Evolutionary conservation across 2,329 filamentous ascomycete species (phyloP), one percentile per base, ranked within the genome.

Genomic region (Aspergillus pseudotamarii): DNA sequence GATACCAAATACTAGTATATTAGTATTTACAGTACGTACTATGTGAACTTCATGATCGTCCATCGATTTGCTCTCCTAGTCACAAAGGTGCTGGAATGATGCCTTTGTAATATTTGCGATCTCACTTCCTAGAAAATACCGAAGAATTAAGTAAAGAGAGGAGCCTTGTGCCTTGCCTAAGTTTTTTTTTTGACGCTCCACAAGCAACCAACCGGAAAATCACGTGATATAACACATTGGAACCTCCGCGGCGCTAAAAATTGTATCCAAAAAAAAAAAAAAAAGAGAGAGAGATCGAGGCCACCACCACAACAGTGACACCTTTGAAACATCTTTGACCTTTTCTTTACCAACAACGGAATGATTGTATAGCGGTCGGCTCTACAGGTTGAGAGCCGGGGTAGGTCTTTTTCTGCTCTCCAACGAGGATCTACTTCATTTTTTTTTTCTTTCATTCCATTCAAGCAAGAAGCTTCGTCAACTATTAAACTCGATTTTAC

Each of bases 201-300:
- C 32, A 26, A 41, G 38, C n/a, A 23, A 36, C 23, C 30, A 38
- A 5, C 1, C 1, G 12, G 14, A 14, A 1, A 12, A 21, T 62
- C 72, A 73, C 72, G 72, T 73, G 72, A 69, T 34, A 3, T 2
- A 9, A 1, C 38, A 48, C 57, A 34, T 23, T 56, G 68, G 68
- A 66, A 48, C 64, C 67, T 68, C 66, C 64, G 64, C 62, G 57
- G 63, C 63, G 64, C 69, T 70, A 70, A 71, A 71, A 70, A 66
- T 69, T 70, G 62, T 71, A 71, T 69, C 65, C 59, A 66, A 69
- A 69, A 71, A 69, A 67, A 62, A 61, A 64, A 66, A 59, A 60
- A 58, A n/a, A 16, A 41, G 2, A 41, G 38, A 63, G 66, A 60
- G 61, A 64, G 63, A 61, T 57, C 59, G 41, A 60, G 50, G 58